phyloP scores from a whole-genome alignment of 768 basidiomycete species.

The Lactarius vividus region DNA sequence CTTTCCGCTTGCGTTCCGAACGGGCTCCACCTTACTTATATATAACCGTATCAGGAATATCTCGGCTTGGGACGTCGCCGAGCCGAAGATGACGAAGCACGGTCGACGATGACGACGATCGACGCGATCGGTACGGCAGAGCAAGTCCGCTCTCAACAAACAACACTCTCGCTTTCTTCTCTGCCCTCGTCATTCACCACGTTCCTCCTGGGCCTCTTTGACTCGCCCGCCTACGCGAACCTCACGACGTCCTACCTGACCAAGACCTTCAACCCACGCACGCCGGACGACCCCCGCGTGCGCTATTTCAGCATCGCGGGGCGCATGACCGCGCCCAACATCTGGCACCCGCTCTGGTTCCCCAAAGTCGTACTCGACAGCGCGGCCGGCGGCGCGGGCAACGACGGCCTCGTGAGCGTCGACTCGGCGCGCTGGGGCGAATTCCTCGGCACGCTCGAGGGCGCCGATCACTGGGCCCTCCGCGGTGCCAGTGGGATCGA shows the following conservation, averaged over 20 bases:
- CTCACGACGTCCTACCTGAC: conserved; percentile 83
- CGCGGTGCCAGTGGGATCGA: conserved; percentile 83
- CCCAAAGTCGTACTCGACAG: conserved; percentile 94
- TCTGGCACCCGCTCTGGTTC: conserved; percentile 97
- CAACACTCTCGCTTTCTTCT: conserved; percentile 51
- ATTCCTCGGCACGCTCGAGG: conserved; percentile 86
- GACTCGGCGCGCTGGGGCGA: conserved; percentile 95
- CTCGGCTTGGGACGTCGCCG: conserved; percentile 72
- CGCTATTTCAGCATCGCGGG: conserved; percentile 93
- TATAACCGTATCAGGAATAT: conserved; percentile 55
- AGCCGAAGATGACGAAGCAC: not conserved
- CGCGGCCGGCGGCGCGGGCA: conserved; percentile 74
- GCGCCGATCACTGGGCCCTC: conserved; percentile 96
- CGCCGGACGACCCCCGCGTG: conserved; percentile 75
- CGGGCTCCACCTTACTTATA: not conserved
- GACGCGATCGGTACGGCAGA: not conserved
- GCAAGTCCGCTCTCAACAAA: conserved; percentile 22
- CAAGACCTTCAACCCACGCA: conserved; percentile 75
- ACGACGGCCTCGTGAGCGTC: conserved; percentile 91
- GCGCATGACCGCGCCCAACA: conserved; percentile 57
- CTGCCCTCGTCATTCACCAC: conserved; percentile 85
- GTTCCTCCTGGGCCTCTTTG: conserved; percentile 81
- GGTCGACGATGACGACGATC: not conserved
- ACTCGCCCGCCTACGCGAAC: conserved; percentile 96
- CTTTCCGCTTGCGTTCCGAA: conserved; percentile 32